A percentile compares a stretch with the other conserved stretches of the same genome.
Evolutionary conservation across 164 flowering plant species (phyloP).

Genomic region (Pachysandra terminalis): DNA sequence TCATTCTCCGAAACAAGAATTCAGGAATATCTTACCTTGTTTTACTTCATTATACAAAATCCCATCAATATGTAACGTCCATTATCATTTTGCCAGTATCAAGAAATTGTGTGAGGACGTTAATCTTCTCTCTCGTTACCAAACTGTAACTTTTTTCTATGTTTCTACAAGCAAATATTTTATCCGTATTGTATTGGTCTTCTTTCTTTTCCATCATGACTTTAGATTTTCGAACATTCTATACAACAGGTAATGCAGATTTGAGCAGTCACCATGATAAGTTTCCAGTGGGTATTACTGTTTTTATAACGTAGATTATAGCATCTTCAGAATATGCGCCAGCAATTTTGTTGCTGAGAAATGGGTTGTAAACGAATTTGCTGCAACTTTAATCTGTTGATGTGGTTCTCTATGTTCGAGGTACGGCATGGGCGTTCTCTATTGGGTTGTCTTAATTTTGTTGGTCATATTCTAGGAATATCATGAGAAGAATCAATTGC

Average conservation of each 20-base stretch:
- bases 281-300: background rate
- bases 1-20: too few species aligned
- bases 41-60: background rate
- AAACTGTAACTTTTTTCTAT: background rate
- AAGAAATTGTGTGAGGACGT: background rate
- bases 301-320: too few species aligned
- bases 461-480: conserved; percentile 41
- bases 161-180: background rate
- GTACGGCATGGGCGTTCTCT: background rate
- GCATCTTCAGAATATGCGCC: background rate
- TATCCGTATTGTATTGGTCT: too few species aligned
- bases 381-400: background rate
- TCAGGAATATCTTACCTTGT: background rate
- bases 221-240: background rate
- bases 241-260: too few species aligned
- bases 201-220: background rate
- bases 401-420: background rate
- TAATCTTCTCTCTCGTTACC: background rate
- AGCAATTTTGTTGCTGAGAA: background rate
- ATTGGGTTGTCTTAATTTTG: background rate
- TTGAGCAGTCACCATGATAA: too few species aligned
- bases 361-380: background rate
- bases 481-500: conserved; percentile 32
- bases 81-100: background rate
- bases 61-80: background rate